Base-by-base conservation (phyloP, 2,329 filamentous ascomycete species). In the Bipolaris cookei region DNA sequence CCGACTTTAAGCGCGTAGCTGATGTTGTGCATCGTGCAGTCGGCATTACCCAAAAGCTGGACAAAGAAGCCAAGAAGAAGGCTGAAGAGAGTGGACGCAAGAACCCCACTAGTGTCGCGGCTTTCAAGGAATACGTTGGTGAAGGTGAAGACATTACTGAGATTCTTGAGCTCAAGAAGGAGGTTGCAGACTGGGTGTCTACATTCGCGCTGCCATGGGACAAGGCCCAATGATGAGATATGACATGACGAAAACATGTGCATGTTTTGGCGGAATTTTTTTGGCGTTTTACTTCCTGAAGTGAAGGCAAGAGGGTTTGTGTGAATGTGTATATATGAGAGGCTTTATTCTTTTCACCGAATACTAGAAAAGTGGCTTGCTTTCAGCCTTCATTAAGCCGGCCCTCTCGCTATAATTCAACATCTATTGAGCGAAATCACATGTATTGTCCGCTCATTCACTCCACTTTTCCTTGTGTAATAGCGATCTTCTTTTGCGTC, bases 1-100 rank as follows among this genome's bases (percentile, higher is more conserved):
- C 91, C 61, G 93, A 97, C 81, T 99, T 99, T 79, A 89, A 91
- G 82, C 88, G 90, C 28, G 76, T 79, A 1, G 77, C 76, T 28
- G 77, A 79, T 48, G 69, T 78, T 38, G 75, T 79, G 18, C 72
- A 79, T 56, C 76, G 76, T 34, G 76, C 76, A 20, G 76, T 78
- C 14, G 70, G 70, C 8, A 78, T 79, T 53, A 78, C 77, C 6
- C 75, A 77, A 56, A 76, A 76, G 61, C 61, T 78, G 3, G 76
- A 78, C 61, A 77, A 77, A 58, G 67, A 71, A 6, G 76, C 75
- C 1, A 76, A 74, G 59, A 69, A 77, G 53, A 72, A 73, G 56
- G 75, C 74, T 2, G 72, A 77, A 46, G 58, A 73, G 52, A 69
- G 65, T 38, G 70, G 70, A 6, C 69, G 76, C 55, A 78, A 78